Percentiles rank a stretch among this genome's conserved stretches.
Conservation (phyloP, 345 rosid species). For the Citrus sinensis region DVS_A1.0 CM039165.1:26199001-26199500, state of each 20-base stretch:
- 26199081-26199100: not conserved
- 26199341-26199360: not conserved
- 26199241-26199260: not conserved
- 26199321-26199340: not conserved
- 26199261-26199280: not conserved
- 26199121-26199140: not conserved
- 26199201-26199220: not conserved
- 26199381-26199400: constrained; percentile 34
- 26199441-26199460: constrained; percentile 34
- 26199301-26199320: not conserved
- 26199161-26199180: not conserved
- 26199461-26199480: constrained; percentile 41
- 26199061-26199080: not conserved
- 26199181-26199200: not conserved
- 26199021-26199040: too few species aligned
- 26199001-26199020: too few species aligned
- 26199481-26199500: constrained; percentile 36
- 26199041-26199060: not conserved
- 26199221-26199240: not conserved
- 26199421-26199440: constrained; percentile 31
- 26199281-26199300: not conserved
- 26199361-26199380: not conserved
- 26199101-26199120: not conserved
- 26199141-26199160: not conserved
- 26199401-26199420: constrained; percentile 40